Evolutionary conservation across 208 protist genomes (phyloP).

Genomic region (Zelonia costaricensis): DNA sequence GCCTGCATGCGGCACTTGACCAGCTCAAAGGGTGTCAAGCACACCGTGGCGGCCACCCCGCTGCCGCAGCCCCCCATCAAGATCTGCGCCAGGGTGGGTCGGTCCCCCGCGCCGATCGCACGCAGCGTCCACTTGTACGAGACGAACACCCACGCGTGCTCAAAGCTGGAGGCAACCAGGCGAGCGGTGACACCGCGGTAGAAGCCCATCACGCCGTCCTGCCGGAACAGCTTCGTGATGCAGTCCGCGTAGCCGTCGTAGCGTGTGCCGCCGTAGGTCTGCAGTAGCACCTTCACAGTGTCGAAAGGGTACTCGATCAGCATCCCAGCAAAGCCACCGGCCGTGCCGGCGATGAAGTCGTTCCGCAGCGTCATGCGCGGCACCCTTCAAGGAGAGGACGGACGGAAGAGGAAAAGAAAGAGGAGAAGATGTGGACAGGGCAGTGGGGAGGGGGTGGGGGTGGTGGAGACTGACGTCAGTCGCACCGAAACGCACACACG

Average conservation of each 20-base stretch:
- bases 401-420: neutral
- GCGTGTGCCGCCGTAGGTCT: slow-evolving; percentile 42
- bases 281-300: slow-evolving; percentile 88
- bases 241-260: slow-evolving; percentile 71
- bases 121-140: slow-evolving; percentile 77
- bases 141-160: slow-evolving; percentile 81
- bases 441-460: too few species aligned
- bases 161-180: slow-evolving; percentile 60
- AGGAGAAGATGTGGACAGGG: neutral
- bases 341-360: slow-evolving; percentile 69
- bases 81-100: slow-evolving; percentile 37
- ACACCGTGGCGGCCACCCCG: slow-evolving; percentile 65
- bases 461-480: too few species aligned
- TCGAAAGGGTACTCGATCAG: slow-evolving; percentile 91
- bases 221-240: slow-evolving; percentile 32
- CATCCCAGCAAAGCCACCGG: slow-evolving; percentile 63
- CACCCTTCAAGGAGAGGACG: slow-evolving; percentile 1
- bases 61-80: slow-evolving; percentile 57
- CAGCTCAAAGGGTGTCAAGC: slow-evolving; percentile 81
- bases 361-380: slow-evolving; percentile 31
- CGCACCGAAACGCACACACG: too few species aligned
- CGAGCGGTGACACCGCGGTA: slow-evolving; percentile 77
- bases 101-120: slow-evolving; percentile 46
- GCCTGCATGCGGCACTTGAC: slow-evolving; percentile 89
- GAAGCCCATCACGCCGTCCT: slow-evolving; percentile 76